phyloP scores from a whole-genome alignment of 345 rosid genomes.

The Ricinus communis region DNA sequence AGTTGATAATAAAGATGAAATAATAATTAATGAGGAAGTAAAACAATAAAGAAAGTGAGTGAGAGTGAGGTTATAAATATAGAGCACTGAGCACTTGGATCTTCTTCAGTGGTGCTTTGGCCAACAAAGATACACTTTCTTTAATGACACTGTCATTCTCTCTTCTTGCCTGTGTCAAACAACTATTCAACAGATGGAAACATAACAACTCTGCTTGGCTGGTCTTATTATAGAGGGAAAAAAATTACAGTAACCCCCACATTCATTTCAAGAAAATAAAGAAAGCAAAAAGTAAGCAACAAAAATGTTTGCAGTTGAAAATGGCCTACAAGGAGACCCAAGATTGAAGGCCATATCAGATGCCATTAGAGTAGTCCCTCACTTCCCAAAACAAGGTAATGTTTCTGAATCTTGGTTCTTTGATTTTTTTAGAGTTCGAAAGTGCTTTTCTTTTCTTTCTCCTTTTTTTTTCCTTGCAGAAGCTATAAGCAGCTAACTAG shows the following conservation, averaged over 20 bases:
- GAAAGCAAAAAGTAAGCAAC: neutral
- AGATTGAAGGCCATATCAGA: slow-evolving; percentile 62
- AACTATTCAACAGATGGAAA: no score
- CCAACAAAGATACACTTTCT: slow-evolving; percentile 23
- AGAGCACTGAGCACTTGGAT: slow-evolving; percentile 24
- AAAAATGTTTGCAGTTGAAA: slow-evolving; percentile 69
- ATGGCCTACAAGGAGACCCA: slow-evolving; percentile 73
- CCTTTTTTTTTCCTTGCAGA: no score
- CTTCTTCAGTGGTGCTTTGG: slow-evolving; percentile 29
- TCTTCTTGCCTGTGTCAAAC: neutral
- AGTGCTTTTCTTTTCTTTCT: neutral
- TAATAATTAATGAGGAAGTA: no score
- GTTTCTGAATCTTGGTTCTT: slow-evolving; percentile 5
- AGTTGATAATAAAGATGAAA: no score
- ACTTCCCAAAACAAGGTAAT: slow-evolving; percentile 76
- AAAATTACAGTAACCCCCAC: no score
- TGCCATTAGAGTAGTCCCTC: slow-evolving; percentile 71
- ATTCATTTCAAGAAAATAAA: neutral
- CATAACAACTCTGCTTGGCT: neutral
- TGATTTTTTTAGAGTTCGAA: slow-evolving; percentile 6
- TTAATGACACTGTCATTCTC: slow-evolving; percentile 5
- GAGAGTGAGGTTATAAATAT: slow-evolving; percentile 24
- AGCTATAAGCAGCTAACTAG: no score
- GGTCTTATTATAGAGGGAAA: neutral
- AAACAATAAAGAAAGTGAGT: neutral